Evolutionary conservation across 768 basidiomycete genomes (phyloP), one percentile per base, ranked within the genome.

Genomic region (Hemileccinum impolitum): DNA sequence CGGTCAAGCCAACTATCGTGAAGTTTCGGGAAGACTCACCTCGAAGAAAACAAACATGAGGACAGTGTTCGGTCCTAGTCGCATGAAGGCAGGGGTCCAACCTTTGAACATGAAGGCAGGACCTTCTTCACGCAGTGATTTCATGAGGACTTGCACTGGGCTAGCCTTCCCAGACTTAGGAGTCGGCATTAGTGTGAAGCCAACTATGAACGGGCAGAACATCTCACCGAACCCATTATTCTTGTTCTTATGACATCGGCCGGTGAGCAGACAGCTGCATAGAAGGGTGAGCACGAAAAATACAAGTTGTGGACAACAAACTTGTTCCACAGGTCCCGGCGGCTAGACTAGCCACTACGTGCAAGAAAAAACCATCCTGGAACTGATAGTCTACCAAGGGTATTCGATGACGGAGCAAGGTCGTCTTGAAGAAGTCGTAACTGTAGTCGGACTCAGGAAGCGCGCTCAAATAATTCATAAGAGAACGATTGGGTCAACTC

Each of bases 81-180:
- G 82, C 57, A 87, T 80, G 68, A 90, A 93, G 8, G 90, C 87
- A 3, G 90, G 90, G 15, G 87, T 87, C 90, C 90, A 93, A 30
- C 90, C 90, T 64, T 88, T 91, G 69, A 93, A 88, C 46, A 92
- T 71, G 64, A 92, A 91, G 51, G 75, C 72, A 10, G 81, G 75
- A 0, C 90, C 90, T 72, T 93, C 90, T 58, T 84, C 75, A 35
- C 76, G 77, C 31, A 90, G 68, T 4, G 88, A 87, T 37, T 65
- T 72, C 25, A 67, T 70, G 12, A 90, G 65, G 25, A 90, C 74
- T 46, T 78, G 72, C 18, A 79, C 37, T 3, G 81, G 70, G 15
- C 70, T 72, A 3, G 73, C 65, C 6, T 75, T 72, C 36, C 72
- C 74, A 14, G 83, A 76, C 85, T 88, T 35, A 14, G 45, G 42